A percentile compares a stretch with the other conserved stretches of the same genome.
Evolutionary conservation across 1,284 basidiomycete species (phyloP).

Genomic region (Rhizoctonia solani): DNA sequence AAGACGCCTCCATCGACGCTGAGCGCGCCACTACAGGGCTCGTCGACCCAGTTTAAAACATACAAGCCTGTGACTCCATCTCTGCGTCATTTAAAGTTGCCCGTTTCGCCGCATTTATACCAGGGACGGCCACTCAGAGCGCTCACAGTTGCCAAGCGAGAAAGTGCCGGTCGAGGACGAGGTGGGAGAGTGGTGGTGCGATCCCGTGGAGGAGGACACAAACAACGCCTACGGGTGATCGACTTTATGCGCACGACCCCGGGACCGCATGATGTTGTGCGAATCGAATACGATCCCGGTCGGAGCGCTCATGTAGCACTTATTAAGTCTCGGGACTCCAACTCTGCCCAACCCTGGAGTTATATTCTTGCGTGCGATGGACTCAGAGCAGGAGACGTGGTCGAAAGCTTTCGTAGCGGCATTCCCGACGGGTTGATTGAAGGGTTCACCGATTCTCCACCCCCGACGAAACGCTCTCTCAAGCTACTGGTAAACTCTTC

Average conservation of each 20-base stretch:
- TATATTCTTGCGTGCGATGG: constrained; percentile 95
- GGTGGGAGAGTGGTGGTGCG: constrained; percentile 88
- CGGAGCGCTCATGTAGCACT: constrained; percentile 94
- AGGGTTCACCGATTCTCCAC: constrained; percentile 16
- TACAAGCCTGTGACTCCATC: constrained; percentile 88
- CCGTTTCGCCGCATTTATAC: constrained; percentile 81
- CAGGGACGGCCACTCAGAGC: constrained; percentile 80
- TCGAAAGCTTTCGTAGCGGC: constrained; percentile 81
- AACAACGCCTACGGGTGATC: constrained; percentile 80
- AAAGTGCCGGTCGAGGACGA: constrained; percentile 84
- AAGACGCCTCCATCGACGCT: constrained; percentile 20
- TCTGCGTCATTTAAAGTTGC: constrained; percentile 84
- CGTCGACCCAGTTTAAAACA: constrained; percentile 74
- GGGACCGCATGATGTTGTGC: constrained; percentile 85
- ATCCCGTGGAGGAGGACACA: constrained; percentile 90
- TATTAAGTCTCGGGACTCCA: constrained; percentile 62
- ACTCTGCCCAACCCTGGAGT: constrained; percentile 51
- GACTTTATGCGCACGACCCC: constrained; percentile 82
- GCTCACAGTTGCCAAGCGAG: constrained; percentile 82
- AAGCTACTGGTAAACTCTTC: constrained; percentile 7
- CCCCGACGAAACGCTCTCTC: constrained; percentile 21
- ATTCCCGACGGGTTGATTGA: constrained; percentile 16
- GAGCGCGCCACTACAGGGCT: constrained; percentile 36
- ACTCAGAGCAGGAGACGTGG: constrained; percentile 83
- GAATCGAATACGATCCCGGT: constrained; percentile 97